Evolutionary conservation across 352 stramenopile genomes (phyloP), one percentile per base, ranked within the genome.

Genomic region (Phytophthora sansomeana): DNA sequence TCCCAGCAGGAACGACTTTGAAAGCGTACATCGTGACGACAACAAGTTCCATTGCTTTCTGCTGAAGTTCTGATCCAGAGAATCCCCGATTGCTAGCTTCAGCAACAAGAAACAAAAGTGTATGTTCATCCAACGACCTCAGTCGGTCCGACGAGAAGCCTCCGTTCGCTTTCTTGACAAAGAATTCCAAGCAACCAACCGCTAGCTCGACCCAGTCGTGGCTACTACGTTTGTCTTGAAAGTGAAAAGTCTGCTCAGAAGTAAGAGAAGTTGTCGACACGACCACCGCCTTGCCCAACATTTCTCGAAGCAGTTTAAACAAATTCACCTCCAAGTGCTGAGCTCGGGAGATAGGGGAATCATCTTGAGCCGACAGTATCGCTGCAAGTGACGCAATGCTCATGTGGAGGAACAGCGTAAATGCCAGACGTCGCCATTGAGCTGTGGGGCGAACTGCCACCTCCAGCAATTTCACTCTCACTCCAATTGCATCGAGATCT

Each of bases 251-350:
- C 6, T 42, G 9, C 13, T 63, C 29, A 4, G 24, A 46, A 21
- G 16, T 33, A 17, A 61, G 38, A 19, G 71, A 62, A 0, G 67
- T 72, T 39, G 63, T 64, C 1, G 69, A 75, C 17, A 88, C 63
- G 6, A 80, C 63, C 1, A 82, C 69, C 0, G 72, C 66, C 26
- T 85, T 89, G 29, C 48, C 56, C 16, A 89, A 33, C 77, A 86
- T 89, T 41, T 89, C 77, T 36, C 68, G 38, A 30, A 86, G 67
- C 35, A 83, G 21, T 9, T 65, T 63, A 51, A 89, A 86, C 29
- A 86, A 59, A 33, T 65, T 53, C 13, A 26, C 43, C 21, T 80
- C 55, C 4, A 82, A 35, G 5, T 72, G 49, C 14, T 67, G 47
- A 8, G 59, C 44, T 54, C 47, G 41, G 5, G 16, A 16, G 29